These are phyloP conservation scores for Boletus sp. DNA, from an alignment of 768 basidiomycete species.

Conservation along the genomic window DNA sequence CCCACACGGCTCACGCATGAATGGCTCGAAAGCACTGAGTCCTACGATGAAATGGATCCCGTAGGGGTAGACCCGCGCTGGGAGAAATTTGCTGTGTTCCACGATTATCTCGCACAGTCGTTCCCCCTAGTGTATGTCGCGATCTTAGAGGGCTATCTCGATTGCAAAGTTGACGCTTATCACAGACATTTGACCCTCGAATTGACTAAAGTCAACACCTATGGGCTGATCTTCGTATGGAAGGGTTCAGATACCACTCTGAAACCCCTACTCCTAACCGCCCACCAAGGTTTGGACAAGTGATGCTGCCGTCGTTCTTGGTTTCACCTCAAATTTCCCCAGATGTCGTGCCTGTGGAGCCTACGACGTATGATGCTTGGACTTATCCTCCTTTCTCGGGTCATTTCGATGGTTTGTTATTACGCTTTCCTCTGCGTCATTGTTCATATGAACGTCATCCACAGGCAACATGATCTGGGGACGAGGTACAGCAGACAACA, in stretches of 20 bases:
- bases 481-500: conserved; percentile 53
- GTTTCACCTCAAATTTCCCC: neutral
- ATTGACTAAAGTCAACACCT: conserved; percentile 60
- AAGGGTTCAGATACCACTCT: conserved; percentile 45
- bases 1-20: conserved; percentile 4
- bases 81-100: conserved; percentile 53
- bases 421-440: neutral
- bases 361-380: conserved; percentile 56
- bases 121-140: conserved; percentile 60
- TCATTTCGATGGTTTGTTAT: conserved; percentile 47
- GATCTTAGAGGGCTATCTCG: neutral
- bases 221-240: conserved; percentile 61
- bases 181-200: conserved; percentile 47
- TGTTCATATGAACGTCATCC: neutral
- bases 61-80: conserved; percentile 52
- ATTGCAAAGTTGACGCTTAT: neutral
- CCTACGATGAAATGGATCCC: conserved; percentile 47
- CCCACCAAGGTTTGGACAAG: conserved; percentile 47
- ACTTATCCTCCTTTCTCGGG: conserved; percentile 63
- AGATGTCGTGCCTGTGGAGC: conserved; percentile 72
- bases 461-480: conserved; percentile 46
- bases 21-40: conserved; percentile 43
- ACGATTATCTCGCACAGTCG: conserved; percentile 51
- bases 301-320: neutral
- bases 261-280: conserved; percentile 56